Evolutionary conservation across 139 green algal species (phyloP), one percentile per base, ranked within the genome.

Genomic region (Micractinium conductrix): DNA sequence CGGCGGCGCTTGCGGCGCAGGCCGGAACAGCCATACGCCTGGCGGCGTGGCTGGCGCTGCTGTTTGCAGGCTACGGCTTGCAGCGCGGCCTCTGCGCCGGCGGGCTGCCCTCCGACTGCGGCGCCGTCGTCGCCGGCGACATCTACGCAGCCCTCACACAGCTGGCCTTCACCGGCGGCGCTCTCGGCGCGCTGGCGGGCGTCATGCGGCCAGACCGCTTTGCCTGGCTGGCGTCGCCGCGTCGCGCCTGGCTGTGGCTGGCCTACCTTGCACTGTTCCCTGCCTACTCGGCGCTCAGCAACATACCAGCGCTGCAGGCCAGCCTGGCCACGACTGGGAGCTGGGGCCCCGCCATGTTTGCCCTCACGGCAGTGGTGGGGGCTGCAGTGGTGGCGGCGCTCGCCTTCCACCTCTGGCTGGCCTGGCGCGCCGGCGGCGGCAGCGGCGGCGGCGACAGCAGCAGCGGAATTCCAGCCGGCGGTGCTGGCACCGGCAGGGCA

Each of bases 81-180:
- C 75, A 81, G 55, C 75, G 75, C 22, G 75, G 75, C 24, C 75
- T 81, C 26, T 81, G 75, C 42, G 75, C 75, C 1, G 75, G 14
- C 0, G 75, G 75, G 24, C 38, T 81, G 40, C 75, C 75, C 7
- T 81, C 71, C 10, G 75, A 81, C 14, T 81, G 75, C 75, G 37
- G 71, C 19, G 19, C 2, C 26, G 22, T 30, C 19, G 16, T 44
- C 26, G 75, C 53, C 12, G 75, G 40, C 3, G 75, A 71, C 8
- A 26, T 53, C 16, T 81, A 53, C 58, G 26, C 38, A 28, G 21
- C 22, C 22, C 75, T 81, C 24, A 81, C 75, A 6, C 16, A 19
- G 21, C 75, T 81, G 75, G 55, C 55, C 26, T 81, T 81, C 24
- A 2, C 38, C 9, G 74, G 74, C 50, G 74, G 74, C 53, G 74